Evolutionary conservation across 306 rosid species (phyloP), one percentile per base, ranked within the genome.

Genomic region (Cucurbita argyrosperma): DNA sequence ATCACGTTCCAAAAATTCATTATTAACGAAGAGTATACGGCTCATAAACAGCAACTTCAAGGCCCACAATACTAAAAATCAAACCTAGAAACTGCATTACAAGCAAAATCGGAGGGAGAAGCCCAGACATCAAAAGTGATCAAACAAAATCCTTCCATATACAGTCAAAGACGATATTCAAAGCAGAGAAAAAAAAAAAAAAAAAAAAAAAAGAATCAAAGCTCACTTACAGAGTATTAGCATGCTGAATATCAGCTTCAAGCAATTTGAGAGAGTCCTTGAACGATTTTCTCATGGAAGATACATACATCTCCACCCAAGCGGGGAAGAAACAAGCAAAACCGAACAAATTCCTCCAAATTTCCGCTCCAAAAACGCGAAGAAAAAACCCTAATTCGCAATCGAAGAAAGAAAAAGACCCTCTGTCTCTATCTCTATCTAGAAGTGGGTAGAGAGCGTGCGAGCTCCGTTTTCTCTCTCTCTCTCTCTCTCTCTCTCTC

Each of bases 251-350:
- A 89, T 93, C 98, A 84, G 98, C 98, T 87, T 93, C 97, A 71
- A 93, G 97, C 21, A 90, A 85, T 84, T 93, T 93, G 64, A 93
- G 80, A 70, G 98, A 93, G 75, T 93, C 98, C 90, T 90, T 93
- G 85, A 93, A 93, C 49, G 98, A 93, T 83, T 89, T 93, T 86
- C 98, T 86, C 96, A 86, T 93, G 79, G 98, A 83, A 84, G 90
- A 86, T 78, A 90, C 79, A 78, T 90, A 89, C 98, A 93, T 85
- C 83, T 83, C 87, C 69, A 51, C 38, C 60, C 19, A n/a, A 38
- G 51, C 45, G 42, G 46, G 47, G 16, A 60, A 55, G 16, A 77
- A 57, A 15, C 46, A 76, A n/a, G 47, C 51, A 53, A 76, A 69
- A 47, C 23, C 12, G 38, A 63, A 65, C 12, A 42, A 70, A 70